Percentiles rank a stretch among this genome's conserved stretches.
Conservation (phyloP, 495 filamentous ascomycete species). For the Penicillium roqueforti region DNA sequence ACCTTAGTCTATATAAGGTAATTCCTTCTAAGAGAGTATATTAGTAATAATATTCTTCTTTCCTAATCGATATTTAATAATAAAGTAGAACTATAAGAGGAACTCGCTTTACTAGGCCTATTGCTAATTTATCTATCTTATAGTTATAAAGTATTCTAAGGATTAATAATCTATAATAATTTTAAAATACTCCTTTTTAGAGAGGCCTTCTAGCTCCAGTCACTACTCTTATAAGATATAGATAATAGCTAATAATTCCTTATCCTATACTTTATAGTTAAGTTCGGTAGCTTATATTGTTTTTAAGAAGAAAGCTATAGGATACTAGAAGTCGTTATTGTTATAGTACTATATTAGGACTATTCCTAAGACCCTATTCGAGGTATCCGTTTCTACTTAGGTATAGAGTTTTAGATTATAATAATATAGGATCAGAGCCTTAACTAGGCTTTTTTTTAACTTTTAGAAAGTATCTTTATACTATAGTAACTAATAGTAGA, state of each 20-base stretch:
- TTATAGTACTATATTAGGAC: not conserved
- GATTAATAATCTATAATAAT: not conserved
- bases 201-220: too few species aligned
- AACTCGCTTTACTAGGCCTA: too few species aligned
- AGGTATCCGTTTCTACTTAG: not conserved
- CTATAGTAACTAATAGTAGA: too few species aligned
- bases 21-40: not conserved
- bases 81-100: slow-evolving; percentile 21
- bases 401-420: not conserved
- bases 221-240: too few species aligned
- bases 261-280: not conserved
- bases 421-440: not conserved
- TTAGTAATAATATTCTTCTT: slow-evolving; percentile 4
- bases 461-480: not conserved
- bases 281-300: not conserved
- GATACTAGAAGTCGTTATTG: not conserved
- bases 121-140: too few species aligned
- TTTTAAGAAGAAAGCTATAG: too few species aligned
- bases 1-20: not conserved
- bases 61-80: slow-evolving; percentile 22
- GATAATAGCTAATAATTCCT: too few species aligned
- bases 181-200: not conserved
- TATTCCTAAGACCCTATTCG: not conserved
- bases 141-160: not conserved
- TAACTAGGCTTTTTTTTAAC: not conserved